phyloP scores from a whole-genome alignment of 1,284 basidiomycete genomes.

The Kalmanozyma brasiliensis region DNA sequence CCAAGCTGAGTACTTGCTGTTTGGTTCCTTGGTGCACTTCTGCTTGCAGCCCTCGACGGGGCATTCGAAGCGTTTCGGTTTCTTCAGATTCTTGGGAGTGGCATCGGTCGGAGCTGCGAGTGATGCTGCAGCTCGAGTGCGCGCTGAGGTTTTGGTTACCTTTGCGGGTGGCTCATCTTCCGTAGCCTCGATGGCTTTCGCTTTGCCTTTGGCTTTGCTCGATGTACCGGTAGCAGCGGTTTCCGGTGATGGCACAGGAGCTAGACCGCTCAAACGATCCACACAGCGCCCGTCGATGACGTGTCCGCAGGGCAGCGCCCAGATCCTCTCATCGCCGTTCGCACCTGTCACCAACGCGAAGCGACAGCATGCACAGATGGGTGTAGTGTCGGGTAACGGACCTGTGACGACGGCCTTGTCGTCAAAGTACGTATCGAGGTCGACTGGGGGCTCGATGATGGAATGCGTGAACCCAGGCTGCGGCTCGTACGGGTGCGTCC shows the following conservation, averaged over 20 bases:
- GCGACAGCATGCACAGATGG: conserved; percentile 58
- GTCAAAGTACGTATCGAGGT: conserved; percentile 57
- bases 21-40: conserved; percentile 50
- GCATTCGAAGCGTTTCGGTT: conserved; percentile 52
- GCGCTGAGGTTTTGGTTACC: conserved; percentile 9
- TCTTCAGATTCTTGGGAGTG: conserved; percentile 22
- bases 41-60: conserved; percentile 59
- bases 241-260: neutral
- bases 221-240: neutral
- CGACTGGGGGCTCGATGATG: conserved; percentile 62
- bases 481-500: conserved; percentile 50
- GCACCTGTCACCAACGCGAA: conserved; percentile 55
- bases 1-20: conserved; percentile 45
- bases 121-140: conserved; percentile 14
- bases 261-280: conserved; percentile 40
- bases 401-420: conserved; percentile 55
- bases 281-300: conserved; percentile 62
- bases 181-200: conserved; percentile 21
- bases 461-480: conserved; percentile 42
- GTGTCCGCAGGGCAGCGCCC: conserved; percentile 62
- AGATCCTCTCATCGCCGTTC: conserved; percentile 49
- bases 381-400: conserved; percentile 58
- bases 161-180: conserved; percentile 24
- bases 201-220: conserved; percentile 35
- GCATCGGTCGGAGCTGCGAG: conserved; percentile 1